phyloP scores from a whole-genome alignment of 768 basidiomycete genomes.

The Amyloporia xantha region DNA sequence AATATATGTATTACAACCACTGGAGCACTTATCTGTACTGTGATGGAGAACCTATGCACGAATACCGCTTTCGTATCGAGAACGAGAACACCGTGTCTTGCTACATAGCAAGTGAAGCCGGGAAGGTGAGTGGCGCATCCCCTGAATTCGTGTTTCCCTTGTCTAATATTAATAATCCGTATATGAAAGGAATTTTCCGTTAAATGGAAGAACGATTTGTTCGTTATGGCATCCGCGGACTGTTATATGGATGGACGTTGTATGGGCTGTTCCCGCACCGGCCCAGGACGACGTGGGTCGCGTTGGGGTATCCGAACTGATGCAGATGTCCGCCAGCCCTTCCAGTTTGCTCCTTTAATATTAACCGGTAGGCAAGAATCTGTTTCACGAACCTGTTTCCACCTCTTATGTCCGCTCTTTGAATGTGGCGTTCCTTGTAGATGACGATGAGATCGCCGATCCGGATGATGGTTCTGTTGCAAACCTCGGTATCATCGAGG shows the following conservation, averaged over 20 bases:
- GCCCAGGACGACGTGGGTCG: slow-evolving; percentile 4
- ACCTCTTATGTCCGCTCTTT: not conserved
- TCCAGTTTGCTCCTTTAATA: slow-evolving; percentile 8
- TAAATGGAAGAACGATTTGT: slow-evolving; percentile 11
- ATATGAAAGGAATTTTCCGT: slow-evolving; percentile 9
- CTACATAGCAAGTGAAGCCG: slow-evolving; percentile 12
- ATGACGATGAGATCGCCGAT: slow-evolving; percentile 5
- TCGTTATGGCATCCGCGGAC: slow-evolving; percentile 7
- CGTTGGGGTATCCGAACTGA: slow-evolving; percentile 1
- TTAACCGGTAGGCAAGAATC: slow-evolving; percentile 5
- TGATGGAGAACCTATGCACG: slow-evolving; percentile 11
- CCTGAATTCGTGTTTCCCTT: no score
- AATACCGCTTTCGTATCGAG: slow-evolving; percentile 9
- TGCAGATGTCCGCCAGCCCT: slow-evolving; percentile 3
- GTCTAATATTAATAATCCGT: no score
- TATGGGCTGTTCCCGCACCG: slow-evolving; percentile 8
- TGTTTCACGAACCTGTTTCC: not conserved
- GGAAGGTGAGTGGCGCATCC: slow-evolving; percentile 10
- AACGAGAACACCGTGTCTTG: slow-evolving; percentile 11
- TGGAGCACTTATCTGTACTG: slow-evolving; percentile 13
- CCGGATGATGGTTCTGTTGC: not conserved
- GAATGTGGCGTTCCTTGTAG: not conserved
- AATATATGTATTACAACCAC: slow-evolving; percentile 5
- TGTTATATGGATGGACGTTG: slow-evolving; percentile 13
- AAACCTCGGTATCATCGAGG: slow-evolving; percentile 8